A percentile compares a stretch with the other conserved stretches of the same genome.
These are phyloP conservation scores for Novymonas esmeraldas DNA, from an alignment of 208 protist species.

Conservation along the genomic window DNA sequence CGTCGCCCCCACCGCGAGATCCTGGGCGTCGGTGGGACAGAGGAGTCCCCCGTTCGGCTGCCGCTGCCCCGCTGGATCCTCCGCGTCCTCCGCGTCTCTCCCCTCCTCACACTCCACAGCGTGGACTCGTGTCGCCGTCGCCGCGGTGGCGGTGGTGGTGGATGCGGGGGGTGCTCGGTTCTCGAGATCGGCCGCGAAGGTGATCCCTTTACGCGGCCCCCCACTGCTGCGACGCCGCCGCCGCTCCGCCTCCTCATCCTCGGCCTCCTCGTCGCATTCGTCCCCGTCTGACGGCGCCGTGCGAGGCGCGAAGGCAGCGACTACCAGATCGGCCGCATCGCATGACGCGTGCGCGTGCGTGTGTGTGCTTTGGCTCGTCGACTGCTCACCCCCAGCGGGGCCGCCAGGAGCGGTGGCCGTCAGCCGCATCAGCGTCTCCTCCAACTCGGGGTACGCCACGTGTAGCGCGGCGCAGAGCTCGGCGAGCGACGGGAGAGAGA, in stretches of 20 bases:
- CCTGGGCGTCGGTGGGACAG: neutral
- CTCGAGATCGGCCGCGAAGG: slow-evolving; percentile 19
- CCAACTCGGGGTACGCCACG: slow-evolving; percentile 21
- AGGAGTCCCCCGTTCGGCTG: no score
- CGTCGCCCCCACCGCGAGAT: neutral
- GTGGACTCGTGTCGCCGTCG: neutral
- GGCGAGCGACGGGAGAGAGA: slow-evolving; percentile 46
- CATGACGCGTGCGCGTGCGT: neutral
- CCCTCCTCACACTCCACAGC: neutral
- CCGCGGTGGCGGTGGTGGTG: neutral
- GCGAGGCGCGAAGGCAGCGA: neutral
- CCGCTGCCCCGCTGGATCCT: no score
- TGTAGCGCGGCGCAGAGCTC: slow-evolving; percentile 39
- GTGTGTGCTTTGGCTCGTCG: neutral
- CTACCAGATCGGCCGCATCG: neutral
- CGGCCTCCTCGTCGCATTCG: neutral
- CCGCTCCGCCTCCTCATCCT: slow-evolving; percentile 25
- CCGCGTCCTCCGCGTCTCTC: neutral
- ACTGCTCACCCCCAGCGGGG: neutral
- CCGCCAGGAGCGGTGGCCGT: neutral
- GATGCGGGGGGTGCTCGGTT: neutral
- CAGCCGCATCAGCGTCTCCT: slow-evolving; percentile 25
- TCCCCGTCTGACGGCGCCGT: neutral
- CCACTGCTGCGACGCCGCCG: slow-evolving; percentile 19
- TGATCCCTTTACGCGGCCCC: slow-evolving; percentile 25